Conservation (phyloP, 2,329 filamentous ascomycete species). For the Monilinia fructigena region DNA sequence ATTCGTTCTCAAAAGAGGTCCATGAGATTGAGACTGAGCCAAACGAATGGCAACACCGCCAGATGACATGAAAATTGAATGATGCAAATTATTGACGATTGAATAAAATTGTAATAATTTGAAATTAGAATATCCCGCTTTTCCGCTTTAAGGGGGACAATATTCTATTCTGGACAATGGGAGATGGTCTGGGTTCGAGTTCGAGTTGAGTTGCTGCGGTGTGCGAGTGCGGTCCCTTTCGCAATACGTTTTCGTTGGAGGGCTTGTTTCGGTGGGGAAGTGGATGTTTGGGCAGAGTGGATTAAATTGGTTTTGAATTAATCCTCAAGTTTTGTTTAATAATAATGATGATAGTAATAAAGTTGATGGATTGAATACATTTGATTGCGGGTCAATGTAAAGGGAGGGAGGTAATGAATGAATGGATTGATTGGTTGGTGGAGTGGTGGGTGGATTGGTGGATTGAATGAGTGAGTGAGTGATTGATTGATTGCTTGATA, state of each 20-base stretch:
- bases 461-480: too few relatives aligned
- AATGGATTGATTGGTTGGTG: too few relatives aligned
- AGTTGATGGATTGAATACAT: background rate
- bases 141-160: constrained; percentile 11
- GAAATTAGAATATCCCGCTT: constrained; percentile 12
- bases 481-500: too few relatives aligned
- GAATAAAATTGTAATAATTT: constrained; percentile 14
- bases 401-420: too few relatives aligned
- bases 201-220: constrained; percentile 8
- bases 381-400: constrained; percentile 9
- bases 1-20: constrained; percentile 38
- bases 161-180: constrained; percentile 13
- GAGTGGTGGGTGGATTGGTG: too few relatives aligned
- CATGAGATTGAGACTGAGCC: constrained; percentile 39
- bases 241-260: constrained; percentile 17
- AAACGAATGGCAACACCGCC: constrained; percentile 36
- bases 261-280: constrained; percentile 15
- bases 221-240: constrained; percentile 15
- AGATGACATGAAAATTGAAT: constrained; percentile 36
- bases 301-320: background rate
- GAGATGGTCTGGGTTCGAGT: constrained; percentile 10
- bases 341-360: background rate
- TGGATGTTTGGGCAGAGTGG: background rate
- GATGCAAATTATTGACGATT: constrained; percentile 8
- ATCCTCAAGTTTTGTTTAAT: background rate